Evolutionary conservation across 164 flowering plant species (phyloP), one percentile per base, ranked within the genome.

Genomic region (Umbilicus rupestris): DNA sequence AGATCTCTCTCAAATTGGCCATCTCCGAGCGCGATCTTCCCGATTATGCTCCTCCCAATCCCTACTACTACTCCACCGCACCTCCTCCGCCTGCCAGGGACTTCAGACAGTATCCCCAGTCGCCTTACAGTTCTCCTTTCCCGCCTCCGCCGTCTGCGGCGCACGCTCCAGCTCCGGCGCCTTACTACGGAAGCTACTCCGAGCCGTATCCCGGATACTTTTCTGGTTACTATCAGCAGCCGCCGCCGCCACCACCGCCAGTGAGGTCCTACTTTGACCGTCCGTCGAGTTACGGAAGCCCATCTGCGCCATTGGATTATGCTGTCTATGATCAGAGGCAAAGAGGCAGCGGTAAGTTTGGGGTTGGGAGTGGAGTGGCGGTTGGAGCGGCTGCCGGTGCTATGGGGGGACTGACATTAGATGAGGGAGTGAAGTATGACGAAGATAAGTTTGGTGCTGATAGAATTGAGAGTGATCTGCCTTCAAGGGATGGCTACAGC

Each of bases 261-360:
- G 44, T 9, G 44, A 41, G 44, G 44, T 11, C 44, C 44, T 9
- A 41, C 44, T 41, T 41, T 41, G 44, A 41, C 26, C 14, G 59
- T 10, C 59, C 28, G 15, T 52, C 59, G 28, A 60, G 68, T 42
- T 81, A 78, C 39, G 79, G 74, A 19, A 86, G 85, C 41, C 90
- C 92, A 0, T 85, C 88, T 1, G 96, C 93, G 0, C 96, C 96
- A 0, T 84, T 85, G 59, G 95, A 88, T 76, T 85, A 74, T 50
- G 68, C 87, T 2, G 63, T 74, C 7, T 81, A 83, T 44, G 88
- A 83, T 63, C 82, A 78, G 73, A 80, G 72, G 79, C 78, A 64
- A 26, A 75, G 64, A 31, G 44, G 65, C 9, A 62, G 81, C 11
- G 64, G 75, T n/a, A 83, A 83, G 31, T 26, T 22, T 2, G 57